Percentiles rank a stretch among this genome's conserved stretches.
phyloP scores from a whole-genome alignment of 352 stramenopile genomes.

The Phytopythium chamaehyphon region DNA sequence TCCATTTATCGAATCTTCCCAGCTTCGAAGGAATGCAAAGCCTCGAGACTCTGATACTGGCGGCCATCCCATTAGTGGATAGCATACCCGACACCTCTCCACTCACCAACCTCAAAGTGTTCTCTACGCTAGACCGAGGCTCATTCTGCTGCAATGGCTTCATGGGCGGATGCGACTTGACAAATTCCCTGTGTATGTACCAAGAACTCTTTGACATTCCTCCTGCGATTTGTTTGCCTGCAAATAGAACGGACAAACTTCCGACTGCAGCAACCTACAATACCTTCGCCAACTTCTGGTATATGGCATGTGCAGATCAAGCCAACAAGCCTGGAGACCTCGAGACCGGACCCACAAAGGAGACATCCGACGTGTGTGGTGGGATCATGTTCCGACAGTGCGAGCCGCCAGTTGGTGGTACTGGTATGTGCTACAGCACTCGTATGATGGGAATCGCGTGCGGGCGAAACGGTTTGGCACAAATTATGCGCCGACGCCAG shows the following conservation, averaged over 20 bases:
- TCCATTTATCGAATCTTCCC: too few species aligned
- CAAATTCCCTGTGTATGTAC: constrained; percentile 2
- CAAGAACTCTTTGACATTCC: constrained; percentile 2
- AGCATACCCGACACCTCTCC: constrained; percentile 7
- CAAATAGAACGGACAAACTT: neutral
- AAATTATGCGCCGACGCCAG: constrained; percentile 24
- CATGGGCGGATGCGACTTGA: constrained; percentile 10
- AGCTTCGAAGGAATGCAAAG: too few species aligned
- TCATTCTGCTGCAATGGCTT: constrained; percentile 15
- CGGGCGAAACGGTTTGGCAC: constrained; percentile 9
- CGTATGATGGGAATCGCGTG: constrained; percentile 28
- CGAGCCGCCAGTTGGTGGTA: neutral
- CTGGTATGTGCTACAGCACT: constrained; percentile 28
- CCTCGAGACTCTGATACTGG: neutral
- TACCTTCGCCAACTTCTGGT: constrained; percentile 16
- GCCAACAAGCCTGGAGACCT: neutral
- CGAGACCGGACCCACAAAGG: neutral
- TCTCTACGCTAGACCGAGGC: neutral
- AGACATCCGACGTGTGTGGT: constrained; percentile 11
- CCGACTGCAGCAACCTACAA: constrained; percentile 14
- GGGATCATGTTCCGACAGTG: constrained; percentile 22
- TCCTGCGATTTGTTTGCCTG: neutral
- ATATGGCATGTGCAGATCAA: constrained; percentile 17
- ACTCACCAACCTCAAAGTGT: neutral
- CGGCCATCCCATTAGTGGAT: neutral